Conservation (phyloP, 2,329 filamentous ascomycete species). For the Botrytis cinerea region DNA sequence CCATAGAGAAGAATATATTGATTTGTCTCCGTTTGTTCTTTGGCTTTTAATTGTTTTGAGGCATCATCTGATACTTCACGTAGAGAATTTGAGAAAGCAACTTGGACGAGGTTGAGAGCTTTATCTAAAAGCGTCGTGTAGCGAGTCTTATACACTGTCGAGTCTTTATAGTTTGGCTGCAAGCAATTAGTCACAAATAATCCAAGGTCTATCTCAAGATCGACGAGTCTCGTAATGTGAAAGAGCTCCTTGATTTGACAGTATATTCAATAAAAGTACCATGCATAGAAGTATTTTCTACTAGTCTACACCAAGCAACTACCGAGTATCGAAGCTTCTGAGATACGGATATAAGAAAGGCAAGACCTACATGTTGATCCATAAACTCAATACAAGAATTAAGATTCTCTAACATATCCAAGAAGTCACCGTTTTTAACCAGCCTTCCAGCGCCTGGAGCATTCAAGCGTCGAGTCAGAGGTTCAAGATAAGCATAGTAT, state of each 20-base stretch:
- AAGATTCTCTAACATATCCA: constrained; percentile 82
- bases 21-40: constrained; percentile 69
- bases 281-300: not conserved
- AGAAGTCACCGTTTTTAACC: constrained; percentile 81
- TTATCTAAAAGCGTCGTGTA: constrained; percentile 79
- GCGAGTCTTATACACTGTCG: constrained; percentile 81
- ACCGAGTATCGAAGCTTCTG: not conserved
- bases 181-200: constrained; percentile 31
- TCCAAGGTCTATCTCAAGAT: constrained; percentile 5
- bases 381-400: constrained; percentile 94
- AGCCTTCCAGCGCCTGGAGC: constrained; percentile 85
- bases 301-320: not conserved
- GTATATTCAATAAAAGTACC: not conserved
- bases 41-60: constrained; percentile 61
- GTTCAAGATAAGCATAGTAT: constrained; percentile 93
- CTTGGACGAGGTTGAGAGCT: constrained; percentile 59
- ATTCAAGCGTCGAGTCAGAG: constrained; percentile 85
- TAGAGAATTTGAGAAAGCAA: constrained; percentile 33
- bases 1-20: constrained; percentile 71
- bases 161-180: constrained; percentile 80
- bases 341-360: not conserved
- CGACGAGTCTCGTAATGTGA: not conserved
- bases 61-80: constrained; percentile 62
- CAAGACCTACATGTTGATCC: constrained; percentile 70
- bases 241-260: not conserved